Conservation (phyloP, 345 rosid species). For the Aurinia saxatilis region DNA sequence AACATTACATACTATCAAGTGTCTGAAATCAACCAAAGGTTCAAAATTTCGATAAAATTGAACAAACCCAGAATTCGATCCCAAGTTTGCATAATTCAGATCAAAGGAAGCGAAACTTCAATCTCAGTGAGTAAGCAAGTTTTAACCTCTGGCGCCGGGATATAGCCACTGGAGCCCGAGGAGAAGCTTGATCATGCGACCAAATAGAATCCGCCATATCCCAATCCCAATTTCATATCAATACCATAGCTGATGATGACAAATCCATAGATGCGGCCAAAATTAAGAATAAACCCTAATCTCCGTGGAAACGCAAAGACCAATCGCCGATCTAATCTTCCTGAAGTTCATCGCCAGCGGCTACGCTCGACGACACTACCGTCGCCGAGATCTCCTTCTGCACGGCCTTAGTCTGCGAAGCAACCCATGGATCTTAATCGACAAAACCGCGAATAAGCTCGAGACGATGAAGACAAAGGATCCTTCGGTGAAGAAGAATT, state of each 20-base stretch:
- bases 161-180: slow-evolving; percentile 27
- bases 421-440: too few relatives aligned
- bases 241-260: not conserved
- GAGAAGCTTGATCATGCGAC: slow-evolving; percentile 37
- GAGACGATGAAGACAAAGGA: too few relatives aligned
- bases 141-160: slow-evolving; percentile 35
- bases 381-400: too few relatives aligned
- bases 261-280: slow-evolving; percentile 21
- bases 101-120: not conserved
- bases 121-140: slow-evolving; percentile 10
- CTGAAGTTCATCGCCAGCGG: not conserved
- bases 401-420: too few relatives aligned
- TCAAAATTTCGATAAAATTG: too few relatives aligned
- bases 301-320: not conserved
- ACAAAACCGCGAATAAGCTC: too few relatives aligned
- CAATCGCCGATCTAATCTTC: slow-evolving; percentile 19
- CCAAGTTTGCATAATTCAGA: not conserved
- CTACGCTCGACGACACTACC: slow-evolving; percentile 6
- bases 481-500: too few relatives aligned
- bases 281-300: slow-evolving; percentile 12
- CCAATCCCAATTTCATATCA: slow-evolving; percentile 31
- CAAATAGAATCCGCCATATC: slow-evolving; percentile 42
- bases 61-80: too few relatives aligned
- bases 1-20: too few relatives aligned
- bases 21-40: too few relatives aligned